Base-by-base conservation (phyloP, 345 rosid genomes). In the Salix exigua region DNA sequence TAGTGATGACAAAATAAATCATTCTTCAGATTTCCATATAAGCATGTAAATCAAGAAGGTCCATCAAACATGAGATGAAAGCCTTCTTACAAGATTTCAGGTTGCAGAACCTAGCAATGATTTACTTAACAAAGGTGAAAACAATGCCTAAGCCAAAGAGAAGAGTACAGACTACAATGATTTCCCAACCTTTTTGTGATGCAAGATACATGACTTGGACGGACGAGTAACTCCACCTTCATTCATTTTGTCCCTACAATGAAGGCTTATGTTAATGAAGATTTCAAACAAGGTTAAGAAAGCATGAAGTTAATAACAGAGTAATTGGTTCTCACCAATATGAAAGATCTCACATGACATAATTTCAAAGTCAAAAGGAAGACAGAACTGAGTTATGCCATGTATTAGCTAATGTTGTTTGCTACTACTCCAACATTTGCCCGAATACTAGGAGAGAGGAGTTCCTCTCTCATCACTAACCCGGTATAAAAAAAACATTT, bases 121-220 rank as follows among this genome's bases (percentile, higher is more conserved):
- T 31, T 68, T 44, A 37, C 23, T 11, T 44, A 51, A 44, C 5
- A 25, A 63, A 2, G 25, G 40, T 62, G 35, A 55, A 48, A 33
- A 31, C 18, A 10, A 35, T 16, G 26, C 68, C 16, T 7, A 7
- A 60, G 38, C 2, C 55, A 42, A 33, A 14, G 16, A 16, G 9
- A 4, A 25, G 17, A 38, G 63, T 23, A 78, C 28, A 51, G 31
- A 74, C 13, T 23, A 61, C 31, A 35, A 64, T 19, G 30, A 40
- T 68, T n/a, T 38, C 25, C 74, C 35, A 19, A 89, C 91, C 90
- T 86, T 90, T 74, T 72, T 80, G 25, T 64, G 72, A 64, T 80
- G 77, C 60, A 18, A 38, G 18, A 73, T 74, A 42, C 40, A 50
- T 28, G 88, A 67, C 69, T 79, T 87, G 72, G 72, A 17, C 65